These are phyloP conservation scores for Meira nashicola DNA, from an alignment of 1,284 basidiomycete genomes.

Conservation along the genomic window DNA sequence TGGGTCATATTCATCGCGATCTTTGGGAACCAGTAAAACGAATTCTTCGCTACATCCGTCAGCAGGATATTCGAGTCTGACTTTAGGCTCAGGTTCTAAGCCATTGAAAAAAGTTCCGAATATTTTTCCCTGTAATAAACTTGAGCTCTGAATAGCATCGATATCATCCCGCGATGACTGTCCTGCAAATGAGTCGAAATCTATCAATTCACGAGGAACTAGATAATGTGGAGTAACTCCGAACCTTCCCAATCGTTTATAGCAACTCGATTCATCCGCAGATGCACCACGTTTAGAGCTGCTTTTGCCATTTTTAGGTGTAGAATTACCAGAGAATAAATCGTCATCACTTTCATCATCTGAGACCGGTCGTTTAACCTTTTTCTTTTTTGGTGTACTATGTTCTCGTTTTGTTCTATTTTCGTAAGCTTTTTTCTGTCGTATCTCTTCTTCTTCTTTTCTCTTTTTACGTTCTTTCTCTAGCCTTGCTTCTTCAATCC, in stretches of 20 bases:
- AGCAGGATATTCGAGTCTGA: constrained; percentile 41
- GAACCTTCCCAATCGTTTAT: constrained; percentile 4
- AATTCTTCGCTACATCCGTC: constrained; percentile 31
- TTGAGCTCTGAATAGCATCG: neutral
- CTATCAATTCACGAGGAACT: constrained; percentile 2
- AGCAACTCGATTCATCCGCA: neutral
- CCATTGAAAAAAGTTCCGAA: constrained; percentile 25
- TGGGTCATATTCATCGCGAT: constrained; percentile 49
- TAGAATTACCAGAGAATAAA: neutral
- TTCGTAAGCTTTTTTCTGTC: neutral
- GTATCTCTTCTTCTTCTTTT: neutral
- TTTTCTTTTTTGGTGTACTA: neutral
- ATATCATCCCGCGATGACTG: neutral
- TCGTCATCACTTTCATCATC: constrained; percentile 9
- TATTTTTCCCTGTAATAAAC: neutral
- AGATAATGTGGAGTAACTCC: constrained; percentile 5
- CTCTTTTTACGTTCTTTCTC: constrained; percentile 3
- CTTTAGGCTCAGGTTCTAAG: constrained; percentile 23
- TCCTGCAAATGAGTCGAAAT: neutral
- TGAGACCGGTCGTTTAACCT: neutral
- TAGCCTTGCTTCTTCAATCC: constrained; percentile 6
- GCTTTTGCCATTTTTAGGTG: constrained; percentile 3
- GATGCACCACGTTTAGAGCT: neutral
- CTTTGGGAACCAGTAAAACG: constrained; percentile 40
- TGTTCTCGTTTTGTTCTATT: neutral